Evolutionary conservation across 2,329 filamentous ascomycete genomes (phyloP).

Genomic region (Aspergillus alliaceus): DNA sequence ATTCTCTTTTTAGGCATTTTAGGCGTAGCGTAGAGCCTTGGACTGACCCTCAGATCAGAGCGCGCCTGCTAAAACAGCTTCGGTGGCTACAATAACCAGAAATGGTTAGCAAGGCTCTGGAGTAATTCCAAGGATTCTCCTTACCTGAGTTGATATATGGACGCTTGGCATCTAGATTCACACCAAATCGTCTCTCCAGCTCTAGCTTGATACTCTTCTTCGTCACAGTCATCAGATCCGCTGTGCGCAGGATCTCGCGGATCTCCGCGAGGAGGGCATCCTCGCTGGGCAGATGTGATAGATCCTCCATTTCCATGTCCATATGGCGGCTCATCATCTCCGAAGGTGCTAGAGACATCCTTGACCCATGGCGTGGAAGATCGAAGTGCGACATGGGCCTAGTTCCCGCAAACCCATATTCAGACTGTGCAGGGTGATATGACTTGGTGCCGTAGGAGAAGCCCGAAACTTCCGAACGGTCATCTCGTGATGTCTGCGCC

Average conservation of each 20-base stretch:
- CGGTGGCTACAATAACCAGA: constrained; percentile 58
- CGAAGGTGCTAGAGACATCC: constrained; percentile 77
- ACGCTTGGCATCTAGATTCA: constrained; percentile 81
- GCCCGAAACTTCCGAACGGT: constrained; percentile 88
- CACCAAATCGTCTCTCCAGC: constrained; percentile 84
- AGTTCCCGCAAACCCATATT: constrained; percentile 69
- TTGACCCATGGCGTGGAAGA: constrained; percentile 58
- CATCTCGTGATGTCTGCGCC: constrained; percentile 77
- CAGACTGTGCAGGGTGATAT: constrained; percentile 61
- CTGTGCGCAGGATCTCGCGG: constrained; percentile 84
- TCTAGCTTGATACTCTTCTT: constrained; percentile 98
- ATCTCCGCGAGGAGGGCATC: constrained; percentile 92
- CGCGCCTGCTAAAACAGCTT: constrained; percentile 75
- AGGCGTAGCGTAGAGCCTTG: neutral
- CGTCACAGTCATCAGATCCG: constrained; percentile 95
- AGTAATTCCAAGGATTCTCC: constrained; percentile 29
- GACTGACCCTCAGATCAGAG: constrained; percentile 49
- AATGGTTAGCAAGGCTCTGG: constrained; percentile 26
- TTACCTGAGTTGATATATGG: constrained; percentile 91
- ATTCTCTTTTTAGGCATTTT: neutral
- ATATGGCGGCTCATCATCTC: constrained; percentile 65
- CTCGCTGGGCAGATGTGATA: constrained; percentile 77
- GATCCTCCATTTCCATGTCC: constrained; percentile 73
- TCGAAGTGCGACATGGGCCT: constrained; percentile 62
- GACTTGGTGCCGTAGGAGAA: constrained; percentile 91